Evolutionary conservation across 345 rosid genomes (phyloP).

Genomic region (Salix brachista): DNA sequence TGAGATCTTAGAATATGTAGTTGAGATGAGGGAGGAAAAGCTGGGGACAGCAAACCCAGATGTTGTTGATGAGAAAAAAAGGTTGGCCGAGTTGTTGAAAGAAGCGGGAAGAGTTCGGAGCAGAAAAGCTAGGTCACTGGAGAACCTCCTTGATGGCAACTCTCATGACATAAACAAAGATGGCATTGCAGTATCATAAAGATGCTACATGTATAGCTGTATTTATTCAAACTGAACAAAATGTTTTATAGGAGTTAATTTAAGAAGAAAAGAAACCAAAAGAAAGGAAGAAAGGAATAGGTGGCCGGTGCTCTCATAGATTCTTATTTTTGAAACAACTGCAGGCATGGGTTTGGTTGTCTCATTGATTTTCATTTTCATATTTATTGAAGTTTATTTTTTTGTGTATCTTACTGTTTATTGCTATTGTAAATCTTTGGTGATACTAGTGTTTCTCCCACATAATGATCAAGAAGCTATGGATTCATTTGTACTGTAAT

Average conservation of each 20-base stretch:
- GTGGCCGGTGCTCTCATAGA: constrained; percentile 5
- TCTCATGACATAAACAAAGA: constrained; percentile 27
- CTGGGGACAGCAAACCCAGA: constrained; percentile 90
- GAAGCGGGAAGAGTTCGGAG: constrained; percentile 72
- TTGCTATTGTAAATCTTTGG: neutral
- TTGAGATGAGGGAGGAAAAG: constrained; percentile 74
- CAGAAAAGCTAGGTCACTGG: constrained; percentile 68
- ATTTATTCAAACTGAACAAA: constrained; percentile 14
- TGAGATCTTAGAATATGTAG: constrained; percentile 59
- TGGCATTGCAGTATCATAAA: constrained; percentile 34
- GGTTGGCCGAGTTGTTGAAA: constrained; percentile 69
- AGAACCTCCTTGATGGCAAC: constrained; percentile 70
- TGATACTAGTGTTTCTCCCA: neutral
- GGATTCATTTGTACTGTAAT: neutral
- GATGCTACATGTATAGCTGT: constrained; percentile 7
- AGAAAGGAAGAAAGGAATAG: constrained; percentile 14
- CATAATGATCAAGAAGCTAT: neutral
- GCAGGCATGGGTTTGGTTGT: constrained; percentile 4
- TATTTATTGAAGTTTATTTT: neutral
- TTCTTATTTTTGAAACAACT: constrained; percentile 13
- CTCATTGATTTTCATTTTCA: neutral
- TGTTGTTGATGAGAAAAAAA: constrained; percentile 82
- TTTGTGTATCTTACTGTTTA: neutral
- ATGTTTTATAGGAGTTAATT: constrained; percentile 35
- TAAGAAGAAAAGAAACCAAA: constrained; percentile 8